Percentiles rank a stretch among this genome's conserved stretches.
Evolutionary conservation across 371 early-diverging fungal genomes (phyloP).

Genomic region (Umbelopsis sp.): DNA sequence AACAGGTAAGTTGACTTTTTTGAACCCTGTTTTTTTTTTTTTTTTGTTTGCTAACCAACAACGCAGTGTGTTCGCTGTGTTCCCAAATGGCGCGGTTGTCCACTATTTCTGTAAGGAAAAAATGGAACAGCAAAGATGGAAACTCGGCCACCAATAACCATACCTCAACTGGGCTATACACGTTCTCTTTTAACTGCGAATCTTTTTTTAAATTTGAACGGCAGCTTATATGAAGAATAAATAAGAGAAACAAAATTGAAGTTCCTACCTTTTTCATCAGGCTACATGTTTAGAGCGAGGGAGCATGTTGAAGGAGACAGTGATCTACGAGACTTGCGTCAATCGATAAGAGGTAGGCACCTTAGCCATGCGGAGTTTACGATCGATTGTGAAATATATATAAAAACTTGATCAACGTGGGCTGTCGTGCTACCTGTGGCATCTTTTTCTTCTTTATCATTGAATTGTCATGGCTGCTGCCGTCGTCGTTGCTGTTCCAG

Average conservation of each 20-base stretch:
- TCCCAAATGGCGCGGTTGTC: conserved; percentile 74
- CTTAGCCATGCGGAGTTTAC: conserved; percentile 1
- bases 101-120: conserved; percentile 81
- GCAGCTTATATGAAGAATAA: no score
- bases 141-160: conserved; percentile 24
- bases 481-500: conserved; percentile 12
- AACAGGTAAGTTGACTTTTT: conserved; percentile 55
- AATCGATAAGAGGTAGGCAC: no score
- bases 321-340: no score
- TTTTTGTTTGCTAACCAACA: neutral
- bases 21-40: neutral
- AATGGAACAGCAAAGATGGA: conserved; percentile 57
- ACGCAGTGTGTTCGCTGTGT: conserved; percentile 73
- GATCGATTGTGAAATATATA: conserved; percentile 4
- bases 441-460: conserved; percentile 12
- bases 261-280: no score
- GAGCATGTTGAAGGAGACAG: no score
- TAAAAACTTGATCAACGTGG: neutral
- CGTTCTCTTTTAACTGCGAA: no score
- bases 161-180: no score
- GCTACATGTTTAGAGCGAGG: no score
- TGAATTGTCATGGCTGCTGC: conserved; percentile 5
- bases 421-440: conserved; percentile 12
- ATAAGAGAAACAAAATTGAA: no score
- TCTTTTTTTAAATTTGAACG: no score